Base-by-base conservation (phyloP, 176 grass and related monocot species). In the Secale cereale region DNA sequence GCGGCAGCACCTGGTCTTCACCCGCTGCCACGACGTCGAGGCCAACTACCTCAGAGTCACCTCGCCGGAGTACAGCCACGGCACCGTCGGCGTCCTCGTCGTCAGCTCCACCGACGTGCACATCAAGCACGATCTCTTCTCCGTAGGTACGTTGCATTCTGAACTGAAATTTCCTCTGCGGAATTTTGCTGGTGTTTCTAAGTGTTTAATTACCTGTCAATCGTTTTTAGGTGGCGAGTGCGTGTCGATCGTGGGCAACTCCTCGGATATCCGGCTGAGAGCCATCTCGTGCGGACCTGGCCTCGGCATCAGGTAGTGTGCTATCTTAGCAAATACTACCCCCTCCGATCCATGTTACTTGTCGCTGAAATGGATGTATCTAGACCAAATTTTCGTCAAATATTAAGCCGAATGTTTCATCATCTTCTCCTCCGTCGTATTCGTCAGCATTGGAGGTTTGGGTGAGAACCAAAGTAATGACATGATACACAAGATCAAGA, bases 21-120 rank as follows among this genome's bases (percentile, higher is more conserved):
- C 91, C 26, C 70, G 70, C 39, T 85, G 95, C 79, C 86, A 80
- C 29, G 7, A 80, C 63, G 82, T 98, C 41, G 67, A 60, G 60
- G 92, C 86, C 9, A 80, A 45, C 1, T 87, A 83, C 29, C 88
- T 98, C 33, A 87, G 78, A 23, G 78, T 98, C 31, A 93, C 76
- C 37, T 88, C 93, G 80, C 95, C 95, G 70, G 89, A 65, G 70
- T 17, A 93, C 45, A 98, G 95, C 77, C 37, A 78, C 52, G 82
- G 90, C 85, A 98, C 95, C 85, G 86, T 78, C 78, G 95, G 93
- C 66, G 74, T 98, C 20, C 83, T 88, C 35, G 76, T 98, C 78
- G 86, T 81, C 22, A 83, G 59, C 74, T 98, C 92, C 5, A 4
- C 3, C 8, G 89, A 90, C 50, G 83, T 95, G 23, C 35, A 91